A percentile compares a stretch with the other conserved stretches of the same genome.
These are phyloP conservation scores for Lentinus tigrinus DNA, from an alignment of 768 basidiomycete species.

Conservation along the genomic window DNA sequence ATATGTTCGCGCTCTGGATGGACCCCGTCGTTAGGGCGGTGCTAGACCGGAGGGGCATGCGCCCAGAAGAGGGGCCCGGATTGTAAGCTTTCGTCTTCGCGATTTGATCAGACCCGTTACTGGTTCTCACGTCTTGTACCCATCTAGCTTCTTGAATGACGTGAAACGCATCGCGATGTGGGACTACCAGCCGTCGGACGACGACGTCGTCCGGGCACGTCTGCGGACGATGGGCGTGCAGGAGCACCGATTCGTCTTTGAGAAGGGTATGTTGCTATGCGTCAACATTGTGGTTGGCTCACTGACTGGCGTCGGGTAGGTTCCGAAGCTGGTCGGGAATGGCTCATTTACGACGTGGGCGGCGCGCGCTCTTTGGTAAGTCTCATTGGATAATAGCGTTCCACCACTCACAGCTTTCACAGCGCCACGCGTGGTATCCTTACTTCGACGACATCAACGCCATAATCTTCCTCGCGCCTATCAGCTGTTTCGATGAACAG, in stretches of 20 bases:
- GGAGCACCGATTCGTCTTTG: slow-evolving; percentile 67
- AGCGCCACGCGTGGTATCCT: slow-evolving; percentile 77
- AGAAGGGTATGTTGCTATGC: slow-evolving; percentile 46
- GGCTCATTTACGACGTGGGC: slow-evolving; percentile 82
- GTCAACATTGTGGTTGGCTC: neutral
- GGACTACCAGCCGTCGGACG: slow-evolving; percentile 69
- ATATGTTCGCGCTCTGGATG: slow-evolving; percentile 66
- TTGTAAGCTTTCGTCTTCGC: slow-evolving; percentile 47
- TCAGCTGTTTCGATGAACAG: slow-evolving; percentile 81
- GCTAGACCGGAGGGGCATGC: slow-evolving; percentile 40
- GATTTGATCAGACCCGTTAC: neutral
- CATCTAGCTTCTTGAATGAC: slow-evolving; percentile 65
- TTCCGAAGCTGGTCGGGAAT: slow-evolving; percentile 62
- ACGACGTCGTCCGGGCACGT: slow-evolving; percentile 78
- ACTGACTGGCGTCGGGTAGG: slow-evolving; percentile 35
- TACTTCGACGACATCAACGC: slow-evolving; percentile 83
- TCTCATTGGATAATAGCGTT: neutral
- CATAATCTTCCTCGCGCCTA: slow-evolving; percentile 80
- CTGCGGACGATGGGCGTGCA: slow-evolving; percentile 77
- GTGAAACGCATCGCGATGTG: slow-evolving; percentile 60
- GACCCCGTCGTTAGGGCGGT: slow-evolving; percentile 60
- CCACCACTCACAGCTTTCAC: neutral
- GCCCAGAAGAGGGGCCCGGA: slow-evolving; percentile 68
- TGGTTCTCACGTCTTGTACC: neutral
- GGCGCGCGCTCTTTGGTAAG: slow-evolving; percentile 58